Base-by-base conservation (phyloP, 1,284 basidiomycete species). In the Pholiota adiposa region DNA sequence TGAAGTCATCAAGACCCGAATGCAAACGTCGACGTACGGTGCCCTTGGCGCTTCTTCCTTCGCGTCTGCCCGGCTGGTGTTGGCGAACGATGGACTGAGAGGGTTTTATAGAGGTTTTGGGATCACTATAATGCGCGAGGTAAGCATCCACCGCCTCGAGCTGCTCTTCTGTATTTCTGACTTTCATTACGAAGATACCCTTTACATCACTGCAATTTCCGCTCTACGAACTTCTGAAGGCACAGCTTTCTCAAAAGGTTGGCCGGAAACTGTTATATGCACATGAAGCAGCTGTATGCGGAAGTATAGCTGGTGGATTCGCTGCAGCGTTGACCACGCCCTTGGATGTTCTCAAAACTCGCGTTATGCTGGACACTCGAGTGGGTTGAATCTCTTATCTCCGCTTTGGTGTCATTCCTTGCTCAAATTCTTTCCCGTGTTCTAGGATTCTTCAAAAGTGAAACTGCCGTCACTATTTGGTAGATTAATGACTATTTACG, bases 181-280 rank as follows among this genome's bases (percentile, higher is more conserved):
- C 29, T 21, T 18, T 4, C 5, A 18, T 27, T 16, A 7, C 19
- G 8, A 25, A 65, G 61, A 61, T 64, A 60, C 64, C 57, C 40
- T 99, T 99, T 79, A 97, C 97, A 0, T 97, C 95, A 11, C 81
- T 99, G 23, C 97, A 99, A 73, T 99, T 99, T 72, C 97, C 97
- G 0, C 76, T 99, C 23, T 99, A 98, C 71, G 97, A 99, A 77
- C 80, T 86, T 40, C 79, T 99, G 64, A 99, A 99, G 74, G 65
- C 79, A 0, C 79, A 81, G 31, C 72, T 91, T 6, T 86, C 90
- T 0, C 66, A 68, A n/a, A 75, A 69, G 23, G 66, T 86, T 8
- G 73, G 81, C 27, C 71, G 83, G 58, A 80, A 88, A 69, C 84
- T 82, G 0, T 81, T 94, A 4, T 85, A 84, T 55, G 88, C 90